Evolutionary conservation across 23 red algal genomes (phyloP).

Genomic region (Cyanidium caldarium): DNA sequence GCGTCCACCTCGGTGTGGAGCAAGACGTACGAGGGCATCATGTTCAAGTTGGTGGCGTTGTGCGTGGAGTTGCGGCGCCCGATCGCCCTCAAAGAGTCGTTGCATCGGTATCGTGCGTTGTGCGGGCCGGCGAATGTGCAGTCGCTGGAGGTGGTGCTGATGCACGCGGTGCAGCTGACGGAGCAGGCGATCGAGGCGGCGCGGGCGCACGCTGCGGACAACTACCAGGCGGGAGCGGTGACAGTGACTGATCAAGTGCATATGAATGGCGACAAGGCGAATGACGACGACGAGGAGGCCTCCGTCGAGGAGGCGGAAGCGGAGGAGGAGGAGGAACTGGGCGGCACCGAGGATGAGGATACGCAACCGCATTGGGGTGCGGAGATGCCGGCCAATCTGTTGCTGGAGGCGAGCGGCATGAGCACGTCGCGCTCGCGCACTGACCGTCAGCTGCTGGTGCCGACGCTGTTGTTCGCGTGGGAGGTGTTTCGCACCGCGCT

Average conservation of each 20-base stretch:
- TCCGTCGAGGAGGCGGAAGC: slow-evolving; percentile 18
- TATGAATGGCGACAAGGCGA: neutral
- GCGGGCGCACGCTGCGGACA: neutral
- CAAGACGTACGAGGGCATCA: slow-evolving; percentile 92
- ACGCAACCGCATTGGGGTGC: slow-evolving; percentile 48
- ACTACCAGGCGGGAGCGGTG: neutral
- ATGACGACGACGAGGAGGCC: slow-evolving; percentile 58
- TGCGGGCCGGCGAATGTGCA: slow-evolving; percentile 57
- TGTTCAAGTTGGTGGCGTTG: slow-evolving; percentile 92
- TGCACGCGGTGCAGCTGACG: slow-evolving; percentile 3
- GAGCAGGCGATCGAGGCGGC: slow-evolving; percentile 4
- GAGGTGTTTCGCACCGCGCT: slow-evolving; percentile 78
- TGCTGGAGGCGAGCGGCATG: slow-evolving; percentile 80
- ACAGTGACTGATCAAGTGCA: too few relatives aligned
- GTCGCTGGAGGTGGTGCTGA: slow-evolving; percentile 36
- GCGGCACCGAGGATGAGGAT: slow-evolving; percentile 19
- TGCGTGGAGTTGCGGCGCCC: slow-evolving; percentile 61
- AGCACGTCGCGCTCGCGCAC: slow-evolving; percentile 54
- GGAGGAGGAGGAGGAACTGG: neutral
- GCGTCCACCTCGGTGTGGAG: slow-evolving; percentile 34
- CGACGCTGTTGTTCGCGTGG: slow-evolving; percentile 93
- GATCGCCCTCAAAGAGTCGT: slow-evolving; percentile 76
- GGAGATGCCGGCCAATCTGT: slow-evolving; percentile 66
- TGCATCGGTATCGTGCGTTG: slow-evolving; percentile 91
- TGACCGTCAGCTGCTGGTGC: slow-evolving; percentile 87